Evolutionary conservation across 371 early-diverging fungal genomes (phyloP).

Genomic region (Rhizopus stolonifer): DNA sequence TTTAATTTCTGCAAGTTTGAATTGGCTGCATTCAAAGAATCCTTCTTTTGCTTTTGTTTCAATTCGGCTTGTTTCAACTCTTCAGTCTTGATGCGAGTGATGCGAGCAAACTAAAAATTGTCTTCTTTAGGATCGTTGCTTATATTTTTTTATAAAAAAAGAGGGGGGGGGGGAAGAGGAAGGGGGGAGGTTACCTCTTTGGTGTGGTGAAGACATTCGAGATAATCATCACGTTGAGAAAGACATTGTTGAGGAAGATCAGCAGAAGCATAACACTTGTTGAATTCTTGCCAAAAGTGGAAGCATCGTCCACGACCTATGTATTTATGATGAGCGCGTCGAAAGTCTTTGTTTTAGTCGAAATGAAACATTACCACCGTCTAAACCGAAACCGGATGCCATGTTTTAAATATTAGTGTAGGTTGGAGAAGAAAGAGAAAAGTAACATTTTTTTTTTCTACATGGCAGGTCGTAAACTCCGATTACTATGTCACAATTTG

Average conservation of each 20-base stretch:
- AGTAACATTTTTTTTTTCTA: too few relatives aligned
- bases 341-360: too few relatives aligned
- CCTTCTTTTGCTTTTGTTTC: constrained; percentile 52
- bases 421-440: too few relatives aligned
- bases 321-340: not conserved
- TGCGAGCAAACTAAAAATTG: constrained; percentile 49
- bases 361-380: constrained; percentile 38
- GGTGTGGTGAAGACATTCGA: constrained; percentile 82
- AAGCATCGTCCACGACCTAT: constrained; percentile 83
- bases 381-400: constrained; percentile 51
- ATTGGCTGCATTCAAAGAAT: constrained; percentile 54
- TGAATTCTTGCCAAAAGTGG: constrained; percentile 83
- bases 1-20: constrained; percentile 59
- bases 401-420: too few relatives aligned
- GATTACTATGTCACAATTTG: too few relatives aligned
- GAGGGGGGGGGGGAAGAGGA: too few relatives aligned
- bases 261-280: constrained; percentile 78
- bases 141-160: too few relatives aligned
- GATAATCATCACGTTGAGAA: constrained; percentile 74
- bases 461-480: too few relatives aligned
- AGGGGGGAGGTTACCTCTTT: constrained; percentile 81
- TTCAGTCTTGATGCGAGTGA: constrained; percentile 60
- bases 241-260: constrained; percentile 72
- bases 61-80: constrained; percentile 60
- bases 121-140: too few relatives aligned